Base-by-base conservation (phyloP, 768 basidiomycete species). In the Crucibulum laeve region DNA sequence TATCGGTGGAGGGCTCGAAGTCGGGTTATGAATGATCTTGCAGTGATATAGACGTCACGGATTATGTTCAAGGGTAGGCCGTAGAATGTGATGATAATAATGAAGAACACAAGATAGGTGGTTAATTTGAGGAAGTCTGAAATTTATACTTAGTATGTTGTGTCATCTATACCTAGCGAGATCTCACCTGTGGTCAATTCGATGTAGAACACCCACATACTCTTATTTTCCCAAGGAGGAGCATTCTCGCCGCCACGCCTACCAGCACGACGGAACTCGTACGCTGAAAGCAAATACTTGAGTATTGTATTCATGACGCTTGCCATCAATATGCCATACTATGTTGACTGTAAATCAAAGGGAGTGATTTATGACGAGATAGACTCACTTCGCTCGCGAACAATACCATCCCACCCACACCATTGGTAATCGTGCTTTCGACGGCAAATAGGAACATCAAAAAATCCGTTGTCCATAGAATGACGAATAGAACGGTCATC, bases 141-240 rank as follows among this genome's bases (percentile, higher is more conserved):
- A 38, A 17, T n/a, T 35, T 21, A 38, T 41, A 18, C 38, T 51
- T 40, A 51, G 34, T 36, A 47, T 38, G 47, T 46, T 33, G 13
- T 21, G 24, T 8, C 19, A 40, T 42, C 40, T 25, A 42, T 38
- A 42, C 37, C 23, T 34, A 33, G 25, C 4, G 11, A 25, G 28
- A 4, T 64, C 80, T 37, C 50, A 94, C 95, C 93, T 32, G 93
- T 94, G 21, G 75, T 71, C 41, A 98, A 67, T 57, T 98, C 96
- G 45, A 97, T 82, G 59, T 97, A 98, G 69, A 96, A 97, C 6
- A 88, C 71, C 74, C 83, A 94, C 84, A 97, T 94, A 69, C 90
- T 92, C 73, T 97, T 98, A 57, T 93, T 87, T 63, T 99, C 94
- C 96, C 96, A 98, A 37, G 85, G 80, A 49, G 92, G 84, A 1